Conservation (phyloP, 768 basidiomycete species). For the Boletus pseudopeckii region DNA sequence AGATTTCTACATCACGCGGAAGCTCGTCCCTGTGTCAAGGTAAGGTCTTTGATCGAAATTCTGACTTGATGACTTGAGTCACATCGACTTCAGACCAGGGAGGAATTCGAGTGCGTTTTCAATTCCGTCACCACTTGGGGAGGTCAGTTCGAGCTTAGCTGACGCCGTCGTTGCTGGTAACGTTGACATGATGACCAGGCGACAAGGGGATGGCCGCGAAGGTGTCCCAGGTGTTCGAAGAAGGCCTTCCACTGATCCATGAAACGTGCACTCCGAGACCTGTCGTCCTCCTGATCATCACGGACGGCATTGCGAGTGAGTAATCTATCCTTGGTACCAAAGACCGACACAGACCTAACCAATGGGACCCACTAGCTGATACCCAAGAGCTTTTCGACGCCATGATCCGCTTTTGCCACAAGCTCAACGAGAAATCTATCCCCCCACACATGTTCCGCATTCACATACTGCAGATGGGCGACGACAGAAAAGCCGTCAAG, state of each 20-base stretch:
- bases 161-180: background rate
- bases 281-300: conserved; percentile 17
- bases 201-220: conserved; percentile 17
- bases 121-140: conserved; percentile 17
- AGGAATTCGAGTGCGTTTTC: conserved; percentile 19
- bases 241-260: conserved; percentile 4
- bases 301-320: conserved; percentile 22
- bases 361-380: conserved; percentile 8
- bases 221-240: conserved; percentile 19
- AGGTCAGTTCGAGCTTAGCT: conserved; percentile 8
- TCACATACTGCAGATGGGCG: conserved; percentile 24
- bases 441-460: conserved; percentile 21
- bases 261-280: conserved; percentile 5
- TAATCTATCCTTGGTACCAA: background rate
- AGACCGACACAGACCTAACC: background rate
- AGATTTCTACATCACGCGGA: conserved; percentile 16
- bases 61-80: background rate
- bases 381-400: conserved; percentile 7
- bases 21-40: conserved; percentile 5
- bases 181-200: conserved; percentile 1
- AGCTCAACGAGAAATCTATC: conserved; percentile 7
- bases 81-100: conserved; percentile 6
- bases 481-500: conserved; percentile 19
- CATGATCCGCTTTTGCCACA: conserved; percentile 8
- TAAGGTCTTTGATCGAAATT: background rate